A percentile compares a stretch with the other conserved stretches of the same genome.
These are phyloP conservation scores for Pleurotus tuber-regium DNA, from an alignment of 768 basidiomycete genomes.

Conservation along the genomic window DNA sequence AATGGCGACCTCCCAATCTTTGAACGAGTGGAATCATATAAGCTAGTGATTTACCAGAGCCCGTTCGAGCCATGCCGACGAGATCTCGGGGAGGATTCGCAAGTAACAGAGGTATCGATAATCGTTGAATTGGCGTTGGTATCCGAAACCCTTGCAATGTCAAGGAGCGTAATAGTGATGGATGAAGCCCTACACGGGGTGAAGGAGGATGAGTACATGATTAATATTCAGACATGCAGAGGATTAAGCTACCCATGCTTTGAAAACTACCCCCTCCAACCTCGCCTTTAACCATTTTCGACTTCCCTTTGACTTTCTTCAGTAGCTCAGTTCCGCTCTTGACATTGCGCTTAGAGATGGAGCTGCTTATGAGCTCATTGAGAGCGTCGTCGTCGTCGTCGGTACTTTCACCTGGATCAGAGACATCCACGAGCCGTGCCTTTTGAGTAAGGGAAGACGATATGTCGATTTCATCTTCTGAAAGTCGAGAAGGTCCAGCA, in stretches of 20 bases:
- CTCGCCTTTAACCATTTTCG: slow-evolving; percentile 68
- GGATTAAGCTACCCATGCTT: slow-evolving; percentile 74
- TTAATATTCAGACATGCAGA: neutral
- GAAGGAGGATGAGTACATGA: no score
- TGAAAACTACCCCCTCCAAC: slow-evolving; percentile 95
- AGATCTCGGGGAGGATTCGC: slow-evolving; percentile 85
- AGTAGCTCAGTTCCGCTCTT: slow-evolving; percentile 74
- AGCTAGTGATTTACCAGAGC: slow-evolving; percentile 96
- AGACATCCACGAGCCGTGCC: slow-evolving; percentile 24
- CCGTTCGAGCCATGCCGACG: slow-evolving; percentile 97
- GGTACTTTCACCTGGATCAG: slow-evolving; percentile 16
- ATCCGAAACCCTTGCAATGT: slow-evolving; percentile 91
- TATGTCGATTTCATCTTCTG: slow-evolving; percentile 53
- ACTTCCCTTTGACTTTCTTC: slow-evolving; percentile 73
- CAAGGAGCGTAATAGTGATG: slow-evolving; percentile 78
- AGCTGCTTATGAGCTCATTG: slow-evolving; percentile 60
- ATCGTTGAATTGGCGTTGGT: slow-evolving; percentile 95
- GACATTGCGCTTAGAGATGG: slow-evolving; percentile 69
- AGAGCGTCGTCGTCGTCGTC: slow-evolving; percentile 60
- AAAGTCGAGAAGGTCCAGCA: slow-evolving; percentile 6
- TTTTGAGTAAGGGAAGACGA: slow-evolving; percentile 58
- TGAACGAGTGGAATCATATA: slow-evolving; percentile 93
- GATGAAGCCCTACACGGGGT: slow-evolving; percentile 70
- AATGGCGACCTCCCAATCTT: slow-evolving; percentile 78
- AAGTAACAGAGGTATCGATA: slow-evolving; percentile 83